A percentile compares a stretch with the other conserved stretches of the same genome.
Evolutionary conservation across 805 yeast genomes (phyloP).

Genomic region (Spathaspora passalidarum): DNA sequence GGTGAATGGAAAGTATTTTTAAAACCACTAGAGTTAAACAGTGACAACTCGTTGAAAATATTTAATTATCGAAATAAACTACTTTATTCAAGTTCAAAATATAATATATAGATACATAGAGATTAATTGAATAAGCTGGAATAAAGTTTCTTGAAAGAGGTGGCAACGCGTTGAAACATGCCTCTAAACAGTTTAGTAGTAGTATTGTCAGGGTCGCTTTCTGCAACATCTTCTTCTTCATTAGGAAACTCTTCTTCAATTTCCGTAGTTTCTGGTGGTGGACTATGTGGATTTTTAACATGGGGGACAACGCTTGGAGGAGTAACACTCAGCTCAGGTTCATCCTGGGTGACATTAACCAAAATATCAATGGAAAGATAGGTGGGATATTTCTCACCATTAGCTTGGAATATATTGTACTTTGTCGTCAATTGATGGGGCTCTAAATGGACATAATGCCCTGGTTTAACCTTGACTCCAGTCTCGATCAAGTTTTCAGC

Average conservation of each 20-base stretch:
- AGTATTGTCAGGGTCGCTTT: not conserved
- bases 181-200: not conserved
- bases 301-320: too few species aligned
- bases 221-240: not conserved
- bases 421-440: conserved; percentile 42
- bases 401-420: conserved; percentile 35
- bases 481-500: conserved; percentile 43
- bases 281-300: too few species aligned
- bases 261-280: not conserved
- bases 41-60: conserved; percentile 6
- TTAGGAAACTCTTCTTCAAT: not conserved
- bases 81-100: conserved; percentile 3
- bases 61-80: conserved; percentile 2
- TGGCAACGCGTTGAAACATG: conserved; percentile 7
- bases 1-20: conserved; percentile 19
- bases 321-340: not conserved
- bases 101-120: not conserved
- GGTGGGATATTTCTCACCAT: conserved; percentile 7
- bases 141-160: conserved; percentile 8
- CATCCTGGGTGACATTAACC: conserved; percentile 1
- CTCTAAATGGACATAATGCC: conserved; percentile 46
- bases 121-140: conserved; percentile 6
- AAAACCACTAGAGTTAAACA: conserved; percentile 14
- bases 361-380: conserved; percentile 4
- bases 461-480: conserved; percentile 49